Percentiles rank a stretch among this genome's conserved stretches.
Evolutionary conservation across 768 basidiomycete genomes (phyloP).

Genomic region (Lanmaoa rubissima): DNA sequence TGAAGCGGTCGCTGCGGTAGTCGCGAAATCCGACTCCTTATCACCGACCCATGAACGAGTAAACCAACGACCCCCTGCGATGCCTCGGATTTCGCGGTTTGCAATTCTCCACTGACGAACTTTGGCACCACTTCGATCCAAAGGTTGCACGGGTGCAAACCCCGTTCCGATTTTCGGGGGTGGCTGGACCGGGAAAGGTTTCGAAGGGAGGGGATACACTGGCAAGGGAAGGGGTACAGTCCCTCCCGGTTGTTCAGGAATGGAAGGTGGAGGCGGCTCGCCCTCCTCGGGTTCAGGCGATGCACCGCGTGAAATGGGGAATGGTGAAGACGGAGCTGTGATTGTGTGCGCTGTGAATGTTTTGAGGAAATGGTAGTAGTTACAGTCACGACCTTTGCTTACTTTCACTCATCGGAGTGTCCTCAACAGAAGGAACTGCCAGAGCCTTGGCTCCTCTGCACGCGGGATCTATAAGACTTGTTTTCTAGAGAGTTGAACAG

Average conservation of each 20-base stretch:
- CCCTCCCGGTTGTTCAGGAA: constrained; percentile 38
- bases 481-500: background rate
- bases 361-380: constrained; percentile 1
- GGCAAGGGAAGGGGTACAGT: constrained; percentile 54
- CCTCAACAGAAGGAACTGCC: constrained; percentile 44
- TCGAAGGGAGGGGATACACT: constrained; percentile 75
- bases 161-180: constrained; percentile 74
- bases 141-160: constrained; percentile 61
- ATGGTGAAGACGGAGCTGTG: constrained; percentile 73
- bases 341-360: constrained; percentile 51
- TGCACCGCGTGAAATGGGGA: constrained; percentile 35
- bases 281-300: constrained; percentile 52
- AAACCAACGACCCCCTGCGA: constrained; percentile 84
- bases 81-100: constrained; percentile 75
- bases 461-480: constrained; percentile 9
- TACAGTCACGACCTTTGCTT: constrained; percentile 10
- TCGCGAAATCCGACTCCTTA: constrained; percentile 68
- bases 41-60: constrained; percentile 80
- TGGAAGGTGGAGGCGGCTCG: constrained; percentile 30
- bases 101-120: constrained; percentile 74
- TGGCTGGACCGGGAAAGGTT: constrained; percentile 79
- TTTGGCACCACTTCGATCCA: constrained; percentile 62
- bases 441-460: constrained; percentile 30
- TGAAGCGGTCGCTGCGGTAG: constrained; percentile 30
- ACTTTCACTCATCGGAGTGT: constrained; percentile 64